Evolutionary conservation across 192 early-diverging fungal genomes (phyloP), one percentile per base, ranked within the genome.

Genomic region (Lobulomyces angularis): DNA sequence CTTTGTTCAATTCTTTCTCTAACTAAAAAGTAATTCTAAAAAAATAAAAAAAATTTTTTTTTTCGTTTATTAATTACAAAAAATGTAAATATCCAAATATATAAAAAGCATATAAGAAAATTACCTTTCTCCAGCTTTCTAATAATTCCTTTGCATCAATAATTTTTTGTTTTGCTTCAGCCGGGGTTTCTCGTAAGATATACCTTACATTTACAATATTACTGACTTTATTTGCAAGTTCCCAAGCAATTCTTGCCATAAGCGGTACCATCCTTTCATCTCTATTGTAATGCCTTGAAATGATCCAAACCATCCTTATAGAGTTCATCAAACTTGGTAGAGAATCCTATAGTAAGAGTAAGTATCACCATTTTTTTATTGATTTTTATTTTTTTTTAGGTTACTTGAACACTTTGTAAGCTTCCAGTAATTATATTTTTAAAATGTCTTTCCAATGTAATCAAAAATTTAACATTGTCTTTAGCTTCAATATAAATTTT

Each of bases 281-380:
- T 7, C 71, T 58, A 42, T 77, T 77, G 45, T 77, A 77, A 42
- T 77, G 74, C 12, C 74, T 45, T 7, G 74, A 77, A 40, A 77
- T 77, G 40, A 77, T 77, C 74, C 74, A 77, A 8, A 77, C 74
- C 74, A 77, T 77, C 4, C 74, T 53, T 28, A 77, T 71, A 0
- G 74, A 65, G 40, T 77, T 77, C 50, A 77, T 56, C 9, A 77
- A 51, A 3, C 55, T 60, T 23, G 67, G 62, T 5, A 77, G 50
- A 1, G 74, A 71, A 45, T 77, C 74, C 49, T 67, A 4, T 35
- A 23, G 9, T 59, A 3, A 53, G 3, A 39, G 20, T 32, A 28
- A 24, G 31, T 41, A 23, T 17, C 34, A 41, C 1, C 19, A 27
- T 3, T 17, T 17, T 41, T 28, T 17, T 41, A 6, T 20, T 35